Conservation (phyloP, 78 protist species). For the Neovahlkampfia damariscottae region DNA sequence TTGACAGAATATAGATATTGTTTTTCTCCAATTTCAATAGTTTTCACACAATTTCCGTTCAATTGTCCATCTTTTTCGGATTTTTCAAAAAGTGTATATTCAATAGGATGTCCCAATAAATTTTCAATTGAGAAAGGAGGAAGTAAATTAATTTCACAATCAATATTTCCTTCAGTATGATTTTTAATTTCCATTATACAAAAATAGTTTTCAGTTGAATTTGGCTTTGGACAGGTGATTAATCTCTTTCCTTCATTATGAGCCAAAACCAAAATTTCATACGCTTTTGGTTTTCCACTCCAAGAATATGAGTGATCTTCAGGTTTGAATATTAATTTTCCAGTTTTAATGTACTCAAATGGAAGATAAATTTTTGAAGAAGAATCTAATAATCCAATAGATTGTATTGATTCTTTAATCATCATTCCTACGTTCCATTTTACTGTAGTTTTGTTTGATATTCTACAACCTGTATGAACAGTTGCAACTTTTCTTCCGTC, state of each 20-base stretch:
- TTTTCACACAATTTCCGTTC: background rate
- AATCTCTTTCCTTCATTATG: too few species aligned
- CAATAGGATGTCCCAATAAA: background rate
- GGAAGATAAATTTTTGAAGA: background rate
- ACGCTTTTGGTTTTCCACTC: background rate
- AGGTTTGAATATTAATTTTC: background rate
- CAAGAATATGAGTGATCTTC: background rate
- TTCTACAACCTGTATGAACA: background rate
- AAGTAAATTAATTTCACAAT: background rate
- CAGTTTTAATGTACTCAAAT: background rate
- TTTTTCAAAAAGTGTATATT: background rate
- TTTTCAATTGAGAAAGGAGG: background rate
- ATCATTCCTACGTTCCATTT: background rate
- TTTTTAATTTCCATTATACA: background rate
- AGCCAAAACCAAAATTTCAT: background rate
- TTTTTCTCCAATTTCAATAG: background rate
- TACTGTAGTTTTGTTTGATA: background rate
- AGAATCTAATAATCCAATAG: background rate
- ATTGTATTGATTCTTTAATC: background rate
- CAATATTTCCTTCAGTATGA: background rate
- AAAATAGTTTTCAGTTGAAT: background rate
- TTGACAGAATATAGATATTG: background rate
- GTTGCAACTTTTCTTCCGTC: background rate
- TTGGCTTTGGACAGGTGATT: background rate
- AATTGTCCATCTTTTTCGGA: background rate